These are phyloP conservation scores for Boletus bicolor DNA, from an alignment of 768 basidiomycete genomes.

Conservation along the genomic window DNA sequence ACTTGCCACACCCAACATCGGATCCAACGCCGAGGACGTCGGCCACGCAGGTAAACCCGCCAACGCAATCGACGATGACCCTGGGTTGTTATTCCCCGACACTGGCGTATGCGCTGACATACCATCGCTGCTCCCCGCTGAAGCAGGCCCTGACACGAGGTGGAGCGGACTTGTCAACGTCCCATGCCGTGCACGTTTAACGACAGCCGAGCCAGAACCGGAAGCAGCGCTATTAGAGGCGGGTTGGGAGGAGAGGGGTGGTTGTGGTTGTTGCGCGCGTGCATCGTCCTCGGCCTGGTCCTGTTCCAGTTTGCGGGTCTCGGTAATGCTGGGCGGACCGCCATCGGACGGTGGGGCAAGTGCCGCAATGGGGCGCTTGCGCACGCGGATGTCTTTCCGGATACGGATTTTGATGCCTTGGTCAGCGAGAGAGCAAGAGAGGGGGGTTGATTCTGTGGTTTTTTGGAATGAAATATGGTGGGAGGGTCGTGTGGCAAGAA, in stretches of 20 bases:
- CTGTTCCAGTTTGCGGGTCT: conserved; percentile 27
- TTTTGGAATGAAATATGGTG: neutral
- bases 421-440: conserved; percentile 89
- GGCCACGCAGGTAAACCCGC: conserved; percentile 34
- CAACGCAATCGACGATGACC: conserved; percentile 21
- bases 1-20: conserved; percentile 32
- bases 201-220: neutral
- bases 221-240: neutral
- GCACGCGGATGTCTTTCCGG: conserved; percentile 83
- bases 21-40: conserved; percentile 27
- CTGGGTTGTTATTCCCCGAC: conserved; percentile 8
- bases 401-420: conserved; percentile 96
- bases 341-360: conserved; percentile 22
- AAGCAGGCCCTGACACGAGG: conserved; percentile 17
- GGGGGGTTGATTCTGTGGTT: conserved; percentile 72
- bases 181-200: conserved; percentile 31
- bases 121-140: conserved; percentile 13
- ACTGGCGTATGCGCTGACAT: conserved; percentile 22
- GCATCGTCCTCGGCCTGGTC: conserved; percentile 26
- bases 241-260: conserved; percentile 10
- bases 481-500: conserved; percentile 3
- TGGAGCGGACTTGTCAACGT: conserved; percentile 24
- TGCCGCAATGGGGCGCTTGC: conserved; percentile 59
- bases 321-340: conserved; percentile 5
- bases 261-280: conserved; percentile 9